A percentile compares a stretch with the other conserved stretches of the same genome.
These are phyloP conservation scores for Populus hybrid DNA, from an alignment of 441 rosid genomes.

Conservation along the genomic window DNA sequence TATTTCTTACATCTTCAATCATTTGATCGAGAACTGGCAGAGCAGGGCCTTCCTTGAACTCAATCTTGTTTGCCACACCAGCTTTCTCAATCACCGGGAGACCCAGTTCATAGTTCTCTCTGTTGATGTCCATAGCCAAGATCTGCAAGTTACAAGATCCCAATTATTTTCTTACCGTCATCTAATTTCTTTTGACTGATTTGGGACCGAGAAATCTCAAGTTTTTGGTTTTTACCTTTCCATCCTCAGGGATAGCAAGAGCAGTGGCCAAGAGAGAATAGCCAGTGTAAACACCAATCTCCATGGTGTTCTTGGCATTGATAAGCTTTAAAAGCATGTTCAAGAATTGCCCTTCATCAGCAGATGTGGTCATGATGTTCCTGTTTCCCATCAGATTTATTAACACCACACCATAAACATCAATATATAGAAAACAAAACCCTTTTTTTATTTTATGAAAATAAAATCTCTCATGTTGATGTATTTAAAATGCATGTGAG, in stretches of 20 bases:
- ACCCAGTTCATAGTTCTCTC: slow-evolving; percentile 85
- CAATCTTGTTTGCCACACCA: slow-evolving; percentile 90
- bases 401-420: not conserved
- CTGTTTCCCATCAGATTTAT: slow-evolving; percentile 25
- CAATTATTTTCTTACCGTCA: not conserved
- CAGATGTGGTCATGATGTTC: slow-evolving; percentile 92
- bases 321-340: slow-evolving; percentile 84
- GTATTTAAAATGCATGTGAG: not conserved
- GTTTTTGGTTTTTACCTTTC: slow-evolving; percentile 47
- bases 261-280: slow-evolving; percentile 96
- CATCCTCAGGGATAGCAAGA: slow-evolving; percentile 94
- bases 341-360: slow-evolving; percentile 91
- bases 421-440: not conserved
- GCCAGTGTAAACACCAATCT: slow-evolving; percentile 97
- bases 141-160: slow-evolving; percentile 40
- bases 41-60: slow-evolving; percentile 94
- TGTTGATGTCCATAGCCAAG: slow-evolving; percentile 92
- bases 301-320: slow-evolving; percentile 98
- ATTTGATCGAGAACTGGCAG: slow-evolving; percentile 78
- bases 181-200: not conserved
- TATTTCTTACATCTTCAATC: slow-evolving; percentile 66
- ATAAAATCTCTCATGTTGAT: not conserved
- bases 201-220: not conserved
- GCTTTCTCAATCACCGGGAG: slow-evolving; percentile 86
- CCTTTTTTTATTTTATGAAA: not conserved